phyloP scores from a whole-genome alignment of 768 basidiomycete species.

The Boletus vinaceobasis region DNA sequence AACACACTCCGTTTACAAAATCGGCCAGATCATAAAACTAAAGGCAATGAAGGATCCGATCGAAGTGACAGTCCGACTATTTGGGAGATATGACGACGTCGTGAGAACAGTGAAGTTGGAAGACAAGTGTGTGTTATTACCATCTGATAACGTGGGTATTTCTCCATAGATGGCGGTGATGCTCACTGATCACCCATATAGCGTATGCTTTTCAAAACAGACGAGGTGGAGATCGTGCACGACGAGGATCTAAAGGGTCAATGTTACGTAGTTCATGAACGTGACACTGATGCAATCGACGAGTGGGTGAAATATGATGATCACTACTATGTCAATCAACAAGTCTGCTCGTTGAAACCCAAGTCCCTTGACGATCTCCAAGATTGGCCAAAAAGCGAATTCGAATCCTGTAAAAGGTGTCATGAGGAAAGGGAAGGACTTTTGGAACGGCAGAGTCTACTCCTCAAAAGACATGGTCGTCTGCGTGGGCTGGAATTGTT shows the following conservation, averaged over 20 bases:
- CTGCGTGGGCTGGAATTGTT: slow-evolving; percentile 67
- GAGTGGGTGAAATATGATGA: slow-evolving; percentile 51
- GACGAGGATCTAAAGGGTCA: slow-evolving; percentile 48
- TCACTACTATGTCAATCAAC: slow-evolving; percentile 54
- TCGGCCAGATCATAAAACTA: slow-evolving; percentile 55
- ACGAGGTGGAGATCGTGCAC: slow-evolving; percentile 23
- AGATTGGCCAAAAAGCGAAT: slow-evolving; percentile 25
- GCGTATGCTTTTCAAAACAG: slow-evolving; percentile 42
- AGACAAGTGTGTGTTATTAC: slow-evolving; percentile 14
- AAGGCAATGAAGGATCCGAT: slow-evolving; percentile 19
- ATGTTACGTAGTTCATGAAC: slow-evolving; percentile 46
- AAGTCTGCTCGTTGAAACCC: slow-evolving; percentile 15
- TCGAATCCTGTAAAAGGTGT: slow-evolving; percentile 43
- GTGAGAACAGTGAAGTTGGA: slow-evolving; percentile 20
- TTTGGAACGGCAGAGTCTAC: slow-evolving; percentile 28
- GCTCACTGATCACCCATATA: slow-evolving; percentile 14
- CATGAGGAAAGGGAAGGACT: slow-evolving; percentile 28
- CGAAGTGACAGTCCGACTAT: slow-evolving; percentile 39
- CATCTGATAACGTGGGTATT: slow-evolving; percentile 42
- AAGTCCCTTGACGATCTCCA: slow-evolving; percentile 21
- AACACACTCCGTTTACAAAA: slow-evolving; percentile 35
- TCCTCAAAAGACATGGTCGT: slow-evolving; percentile 39
- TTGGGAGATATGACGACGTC: slow-evolving; percentile 46
- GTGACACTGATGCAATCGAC: slow-evolving; percentile 29
- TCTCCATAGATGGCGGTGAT: neutral